Evolutionary conservation across 108 stramenopile genomes (phyloP), one percentile per base, ranked within the genome.

Genomic region (Mediolabrus comicus): DNA sequence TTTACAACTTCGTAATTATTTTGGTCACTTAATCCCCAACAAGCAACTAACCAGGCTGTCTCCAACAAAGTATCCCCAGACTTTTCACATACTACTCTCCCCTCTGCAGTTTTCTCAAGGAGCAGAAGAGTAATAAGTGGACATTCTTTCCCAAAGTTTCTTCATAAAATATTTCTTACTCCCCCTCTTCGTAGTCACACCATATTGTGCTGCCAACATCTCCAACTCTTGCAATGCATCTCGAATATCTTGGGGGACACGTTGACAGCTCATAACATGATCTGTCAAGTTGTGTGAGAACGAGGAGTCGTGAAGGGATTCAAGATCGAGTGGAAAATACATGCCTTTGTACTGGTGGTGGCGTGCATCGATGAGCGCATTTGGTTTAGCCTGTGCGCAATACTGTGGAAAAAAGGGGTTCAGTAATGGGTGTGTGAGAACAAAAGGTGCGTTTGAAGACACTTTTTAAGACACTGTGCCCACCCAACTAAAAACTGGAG

Each of bases 121-220:
- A 49, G 22, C 46, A 9, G 19, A 22, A 49, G 19, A 49, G 46
- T 14, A 62, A 41, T 62, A 10, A 5, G 28, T 49, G 41, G 39
- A 10, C 24, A 62, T 62, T 62, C 62, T 46, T 46, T 26, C 53
- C 65, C 65, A 66, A 38, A 66, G 24, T 24, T 66, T 55, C 32
- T 66, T 33, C 14, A 66, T 31, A 25, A 66, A 66, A 6, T 22
- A 35, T 22, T 66, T 66, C 33, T 32, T 66, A 12, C 53, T 54
- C 30, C 65, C 65, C 35, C 65, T 66, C 53, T 66, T 66, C 1
- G 53, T 27, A 19, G 36, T 25, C 4, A 39, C 65, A n/a, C 65
- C 24, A 53, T 28, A 16, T 26, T 66, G 53, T 13, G 53, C 34
- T 31, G 65, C 65, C 53, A 66, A 35, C 19, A 26, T 33, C 35